Evolutionary conservation across 192 early-diverging fungal species (phyloP).

Genomic region (Linderina pennispora): DNA sequence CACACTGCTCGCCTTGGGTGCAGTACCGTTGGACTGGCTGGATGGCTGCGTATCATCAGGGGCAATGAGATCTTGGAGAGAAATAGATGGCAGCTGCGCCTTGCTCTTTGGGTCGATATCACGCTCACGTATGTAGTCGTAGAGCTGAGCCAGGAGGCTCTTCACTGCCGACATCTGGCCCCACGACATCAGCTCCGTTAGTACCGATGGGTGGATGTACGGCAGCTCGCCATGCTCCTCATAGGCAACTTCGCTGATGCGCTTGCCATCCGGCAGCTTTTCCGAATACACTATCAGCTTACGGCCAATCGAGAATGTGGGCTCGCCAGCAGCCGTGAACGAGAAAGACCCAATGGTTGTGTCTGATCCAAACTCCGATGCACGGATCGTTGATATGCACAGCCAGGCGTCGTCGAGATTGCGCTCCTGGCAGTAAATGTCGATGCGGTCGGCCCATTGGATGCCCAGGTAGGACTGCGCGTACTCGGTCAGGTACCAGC

Average conservation of each 20-base stretch:
- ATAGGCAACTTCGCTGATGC: conserved; percentile 25
- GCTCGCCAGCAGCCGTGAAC: conserved; percentile 38
- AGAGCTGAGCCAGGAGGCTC: conserved; percentile 23
- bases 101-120: conserved; percentile 13
- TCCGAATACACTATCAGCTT: conserved; percentile 27
- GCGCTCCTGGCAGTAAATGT: conserved; percentile 44
- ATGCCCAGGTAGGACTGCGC: conserved; percentile 46
- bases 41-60: background rate
- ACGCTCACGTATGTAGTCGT: conserved; percentile 35
- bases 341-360: conserved; percentile 41
- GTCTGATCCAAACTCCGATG: conserved; percentile 26
- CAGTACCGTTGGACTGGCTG: background rate
- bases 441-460: conserved; percentile 41
- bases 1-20: background rate
- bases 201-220: conserved; percentile 34
- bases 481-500: conserved; percentile 45
- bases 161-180: conserved; percentile 29
- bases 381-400: conserved; percentile 18
- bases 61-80: conserved; percentile 20
- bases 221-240: conserved; percentile 44
- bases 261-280: conserved; percentile 6
- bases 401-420: conserved; percentile 36
- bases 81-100: conserved; percentile 20
- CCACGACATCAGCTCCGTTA: conserved; percentile 47
- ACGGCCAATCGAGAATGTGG: conserved; percentile 35